Percentiles rank a stretch among this genome's conserved stretches.
Evolutionary conservation across 169 alveolate species (phyloP).

Genomic region (Eimeria brunetti): DNA sequence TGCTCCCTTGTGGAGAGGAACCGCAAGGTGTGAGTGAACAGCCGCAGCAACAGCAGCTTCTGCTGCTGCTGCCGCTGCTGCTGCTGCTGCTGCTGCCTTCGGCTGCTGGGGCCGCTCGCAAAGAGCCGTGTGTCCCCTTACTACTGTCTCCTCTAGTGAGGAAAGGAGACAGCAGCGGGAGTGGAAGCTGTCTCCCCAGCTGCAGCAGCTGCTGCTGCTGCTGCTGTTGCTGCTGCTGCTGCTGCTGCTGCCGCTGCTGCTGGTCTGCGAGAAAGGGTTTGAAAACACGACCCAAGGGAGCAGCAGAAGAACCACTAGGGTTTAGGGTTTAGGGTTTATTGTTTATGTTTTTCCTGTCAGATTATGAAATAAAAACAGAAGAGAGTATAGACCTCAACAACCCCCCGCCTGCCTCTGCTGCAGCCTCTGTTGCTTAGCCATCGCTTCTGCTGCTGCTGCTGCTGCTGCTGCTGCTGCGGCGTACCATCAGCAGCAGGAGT

Average conservation of each 20-base stretch:
- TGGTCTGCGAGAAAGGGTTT: background rate
- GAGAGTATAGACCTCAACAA: no score
- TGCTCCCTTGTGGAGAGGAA: no score
- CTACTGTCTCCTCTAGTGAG: background rate
- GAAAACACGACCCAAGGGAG: background rate
- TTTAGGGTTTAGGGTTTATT: background rate
- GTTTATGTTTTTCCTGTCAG: background rate
- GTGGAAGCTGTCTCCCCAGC: background rate
- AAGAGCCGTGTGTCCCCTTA: background rate
- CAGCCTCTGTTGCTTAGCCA: no score
- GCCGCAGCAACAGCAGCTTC: background rate
- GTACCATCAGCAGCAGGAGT: no score
- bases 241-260: background rate
- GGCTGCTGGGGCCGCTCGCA: background rate
- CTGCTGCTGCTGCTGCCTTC: background rate
- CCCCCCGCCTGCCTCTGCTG: no score
- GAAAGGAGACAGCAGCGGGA: background rate
- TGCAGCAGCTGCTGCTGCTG: background rate
- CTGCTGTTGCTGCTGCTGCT: slow-evolving; percentile 2
- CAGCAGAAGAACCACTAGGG: background rate
- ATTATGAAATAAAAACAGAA: background rate
- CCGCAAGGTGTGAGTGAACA: no score
- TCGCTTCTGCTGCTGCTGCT: no score
- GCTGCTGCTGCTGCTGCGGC: no score
- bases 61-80: background rate